A percentile compares a stretch with the other conserved stretches of the same genome.
These are phyloP conservation scores for Liriodendron chinense DNA, from an alignment of 164 flowering plant genomes.

Conservation along the genomic window DNA sequence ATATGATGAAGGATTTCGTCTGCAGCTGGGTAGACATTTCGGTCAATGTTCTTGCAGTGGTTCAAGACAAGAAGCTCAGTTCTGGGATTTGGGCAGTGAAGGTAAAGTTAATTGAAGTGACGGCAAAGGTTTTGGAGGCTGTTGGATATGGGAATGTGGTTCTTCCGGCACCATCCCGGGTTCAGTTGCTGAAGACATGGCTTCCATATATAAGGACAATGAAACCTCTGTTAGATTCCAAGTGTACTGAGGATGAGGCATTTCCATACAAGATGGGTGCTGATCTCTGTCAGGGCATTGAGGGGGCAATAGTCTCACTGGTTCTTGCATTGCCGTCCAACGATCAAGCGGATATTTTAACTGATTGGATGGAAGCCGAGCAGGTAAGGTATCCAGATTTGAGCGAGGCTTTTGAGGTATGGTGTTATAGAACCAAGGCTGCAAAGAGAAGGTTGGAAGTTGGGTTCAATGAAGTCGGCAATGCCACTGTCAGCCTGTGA, in stretches of 20 bases:
- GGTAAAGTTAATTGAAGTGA: constrained; percentile 57
- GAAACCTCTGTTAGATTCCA: constrained; percentile 63
- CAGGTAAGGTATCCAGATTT: constrained; percentile 70
- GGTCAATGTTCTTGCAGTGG: constrained; percentile 28
- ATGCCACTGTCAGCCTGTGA: constrained; percentile 36
- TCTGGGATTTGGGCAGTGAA: constrained; percentile 60
- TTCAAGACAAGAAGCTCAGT: constrained; percentile 52
- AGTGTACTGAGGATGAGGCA: constrained; percentile 27
- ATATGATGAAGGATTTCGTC: constrained; percentile 75
- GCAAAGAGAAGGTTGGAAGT: constrained; percentile 78
- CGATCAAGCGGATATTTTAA: constrained; percentile 80
- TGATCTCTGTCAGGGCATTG: constrained; percentile 64
- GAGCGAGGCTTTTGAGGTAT: constrained; percentile 90
- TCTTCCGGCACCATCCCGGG: constrained; percentile 49
- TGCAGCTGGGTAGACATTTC: constrained; percentile 60
- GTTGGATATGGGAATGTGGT: constrained; percentile 87
- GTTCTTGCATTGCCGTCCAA: constrained; percentile 71
- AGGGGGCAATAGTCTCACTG: constrained; percentile 69
- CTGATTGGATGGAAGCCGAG: constrained; percentile 69
- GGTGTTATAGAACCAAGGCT: constrained; percentile 93
- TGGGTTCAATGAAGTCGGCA: constrained; percentile 31
- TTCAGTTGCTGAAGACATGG: constrained; percentile 68
- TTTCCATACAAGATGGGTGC: constrained; percentile 63
- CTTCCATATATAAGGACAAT: constrained; percentile 70
- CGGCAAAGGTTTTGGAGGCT: constrained; percentile 74